Conservation (phyloP, 805 yeast species). For the Zygosaccharomyces bisporus region DNA sequence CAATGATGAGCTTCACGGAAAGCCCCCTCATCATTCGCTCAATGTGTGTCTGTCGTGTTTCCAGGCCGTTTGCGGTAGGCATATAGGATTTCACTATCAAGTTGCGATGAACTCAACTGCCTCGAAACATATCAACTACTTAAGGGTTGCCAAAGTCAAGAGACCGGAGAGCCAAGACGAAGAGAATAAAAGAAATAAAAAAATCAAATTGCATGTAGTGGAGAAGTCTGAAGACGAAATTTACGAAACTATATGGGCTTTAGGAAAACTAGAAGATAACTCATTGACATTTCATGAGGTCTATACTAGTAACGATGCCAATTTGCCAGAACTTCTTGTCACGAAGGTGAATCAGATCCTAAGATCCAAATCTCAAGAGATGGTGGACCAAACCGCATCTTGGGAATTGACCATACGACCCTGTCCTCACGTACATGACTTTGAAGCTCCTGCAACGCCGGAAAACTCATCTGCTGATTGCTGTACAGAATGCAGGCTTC, state of each 20-base stretch:
- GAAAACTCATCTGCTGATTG: constrained; percentile 35
- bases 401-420: constrained; percentile 89
- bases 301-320: constrained; percentile 4
- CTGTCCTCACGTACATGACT: constrained; percentile 68
- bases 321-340: constrained; percentile 6
- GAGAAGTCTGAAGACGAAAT: constrained; percentile 33
- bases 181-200: constrained; percentile 31
- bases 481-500: constrained; percentile 60
- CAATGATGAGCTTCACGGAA: constrained; percentile 31
- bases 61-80: constrained; percentile 64
- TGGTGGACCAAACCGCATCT: constrained; percentile 63
- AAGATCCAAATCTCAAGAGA: constrained; percentile 27
- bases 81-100: constrained; percentile 54
- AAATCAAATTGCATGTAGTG: constrained; percentile 31
- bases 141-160: constrained; percentile 53
- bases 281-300: not conserved
- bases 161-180: constrained; percentile 40
- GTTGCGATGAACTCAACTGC: constrained; percentile 26
- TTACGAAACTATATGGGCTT: constrained; percentile 31
- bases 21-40: constrained; percentile 34
- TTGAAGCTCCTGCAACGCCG: constrained; percentile 39
- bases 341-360: constrained; percentile 26
- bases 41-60: constrained; percentile 74
- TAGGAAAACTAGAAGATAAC: constrained; percentile 10
- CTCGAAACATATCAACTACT: constrained; percentile 51